Base-by-base conservation (phyloP, 208 protist species). In the Leishmania mexicana region DNA sequence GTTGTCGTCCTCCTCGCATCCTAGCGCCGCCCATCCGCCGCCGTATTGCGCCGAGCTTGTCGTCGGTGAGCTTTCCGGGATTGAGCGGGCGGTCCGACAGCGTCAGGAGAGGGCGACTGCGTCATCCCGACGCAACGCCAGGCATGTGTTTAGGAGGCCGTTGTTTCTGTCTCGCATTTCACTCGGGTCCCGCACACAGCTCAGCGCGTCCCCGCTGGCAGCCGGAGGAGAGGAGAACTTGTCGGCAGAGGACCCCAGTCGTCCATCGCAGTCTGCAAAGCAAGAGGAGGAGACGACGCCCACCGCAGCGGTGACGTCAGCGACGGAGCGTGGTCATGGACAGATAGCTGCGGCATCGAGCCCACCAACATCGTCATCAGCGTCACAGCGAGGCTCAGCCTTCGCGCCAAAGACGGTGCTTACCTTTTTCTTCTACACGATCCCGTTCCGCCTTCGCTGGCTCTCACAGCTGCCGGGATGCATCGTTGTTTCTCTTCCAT, bases 391-490 rank as follows among this genome's bases (percentile, higher is more conserved):
- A 54, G 35, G 47, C 73, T 54, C n/a, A 21, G 4, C 21, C 38
- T 62, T 62, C 54, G 3, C 45, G 35, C 31, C 40, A 0, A 72
- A 49, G 40, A 19, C 8, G 1, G 72, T 93, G 35, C 62, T 75
- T 24, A 86, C 79, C 10, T 88, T 74, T 53, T 88, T 90, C 64
- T 91, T 94, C 67, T 80, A 88, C 67, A 87, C 91, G 2, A 62
- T 96, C 7, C 93, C 93, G 17, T 95, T 87, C 76, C 88, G 88
- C 76, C 51, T 91, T 28, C 75, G 94, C 54, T 96, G 93, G 91
- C 86, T 92, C 7, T 80, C 78, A 38, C 77, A 85, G 60, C 68
- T 85, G 65, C 57, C 65, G 21, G 81, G 83, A 0, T 73, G 79
- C 38, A 47, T 97, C 53, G 78, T 96, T 24, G 88, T 92, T 24